Evolutionary conservation across 768 basidiomycete species (phyloP), one percentile per base, ranked within the genome.

Genomic region (Pisolithus albus): DNA sequence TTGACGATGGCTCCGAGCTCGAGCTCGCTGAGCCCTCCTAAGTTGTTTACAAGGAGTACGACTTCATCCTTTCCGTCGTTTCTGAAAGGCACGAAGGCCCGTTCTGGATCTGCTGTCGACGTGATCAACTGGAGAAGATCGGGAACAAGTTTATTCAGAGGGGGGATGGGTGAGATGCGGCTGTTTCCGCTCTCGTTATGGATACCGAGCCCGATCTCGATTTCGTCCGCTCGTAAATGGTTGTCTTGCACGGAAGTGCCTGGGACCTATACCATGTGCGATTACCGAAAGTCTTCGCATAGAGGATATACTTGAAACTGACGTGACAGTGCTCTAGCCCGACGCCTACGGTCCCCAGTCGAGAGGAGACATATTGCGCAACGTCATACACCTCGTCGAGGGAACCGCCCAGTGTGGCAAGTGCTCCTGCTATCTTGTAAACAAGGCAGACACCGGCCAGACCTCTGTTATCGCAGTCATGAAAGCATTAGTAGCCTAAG

Each of bases 251-350:
- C 63, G 0, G 82, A 81, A 5, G 89, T 92, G 30, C 92, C 86
- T 8, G 89, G 90, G 39, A 92, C 84, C 86, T 89, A 51, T 2
- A 11, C 43, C 32, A 18, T 50, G n/a, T 6, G 23, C 36, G 15
- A 47, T 46, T 26, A 46, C 42, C 40, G 38, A 6, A 32, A 37
- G 38, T 37, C 7, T 10, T 24, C 4, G 5, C 1, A 32, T 38
- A 24, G 18, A 46, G 47, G 16, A 15, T 7, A 44, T 15, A 10
- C 5, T 3, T 45, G 13, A 15, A 15, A 47, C 56, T 47, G 65
- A 91, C 91, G 68, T 92, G 92, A 53, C 88, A 90, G 64, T 95
- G 92, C 45, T 92, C 91, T 30, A 93, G 75, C 23, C 88, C 90
- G 38, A 87, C 88, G 32, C 92, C 91, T 51, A 94, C 82, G 10